Evolutionary conservation across 805 yeast genomes (phyloP).

Genomic region (Jamesozyma hellenica): DNA sequence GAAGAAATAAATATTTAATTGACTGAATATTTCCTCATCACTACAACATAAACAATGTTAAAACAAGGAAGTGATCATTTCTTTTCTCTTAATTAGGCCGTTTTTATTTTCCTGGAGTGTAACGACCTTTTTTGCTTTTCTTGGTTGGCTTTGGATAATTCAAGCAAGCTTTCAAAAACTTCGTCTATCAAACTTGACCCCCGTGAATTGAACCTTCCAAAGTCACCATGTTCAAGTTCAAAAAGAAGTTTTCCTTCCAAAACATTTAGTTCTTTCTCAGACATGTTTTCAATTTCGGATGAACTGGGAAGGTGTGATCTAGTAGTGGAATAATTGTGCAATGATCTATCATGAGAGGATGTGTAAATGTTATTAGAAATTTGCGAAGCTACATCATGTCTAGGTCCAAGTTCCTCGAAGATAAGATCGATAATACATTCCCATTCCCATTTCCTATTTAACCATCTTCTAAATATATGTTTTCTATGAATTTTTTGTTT

Average conservation of each 20-base stretch:
- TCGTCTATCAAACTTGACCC: constrained; percentile 2
- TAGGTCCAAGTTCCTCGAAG: constrained; percentile 1
- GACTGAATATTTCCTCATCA: too few species aligned
- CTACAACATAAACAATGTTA: too few species aligned
- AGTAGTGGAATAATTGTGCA: neutral
- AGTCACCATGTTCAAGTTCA: neutral
- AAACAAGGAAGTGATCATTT: too few species aligned
- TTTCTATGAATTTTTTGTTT: constrained; percentile 2
- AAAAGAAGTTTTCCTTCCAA: neutral
- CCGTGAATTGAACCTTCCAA: neutral
- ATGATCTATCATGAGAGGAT: neutral
- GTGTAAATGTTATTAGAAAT: neutral
- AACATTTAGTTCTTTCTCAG: neutral
- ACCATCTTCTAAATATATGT: constrained; percentile 6
- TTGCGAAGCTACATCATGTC: neutral
- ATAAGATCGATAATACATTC: constrained; percentile 5
- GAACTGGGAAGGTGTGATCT: too few species aligned
- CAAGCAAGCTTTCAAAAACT: constrained; percentile 1
- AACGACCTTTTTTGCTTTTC: neutral
- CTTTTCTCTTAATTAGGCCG: neutral
- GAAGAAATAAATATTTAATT: too few species aligned
- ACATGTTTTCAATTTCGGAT: too few species aligned
- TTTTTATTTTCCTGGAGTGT: too few species aligned
- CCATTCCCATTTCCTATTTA: constrained; percentile 7
- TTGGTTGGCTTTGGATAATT: neutral